phyloP scores from a whole-genome alignment of 1,284 basidiomycete species.

The Ceratobasidium sp. region DNA sequence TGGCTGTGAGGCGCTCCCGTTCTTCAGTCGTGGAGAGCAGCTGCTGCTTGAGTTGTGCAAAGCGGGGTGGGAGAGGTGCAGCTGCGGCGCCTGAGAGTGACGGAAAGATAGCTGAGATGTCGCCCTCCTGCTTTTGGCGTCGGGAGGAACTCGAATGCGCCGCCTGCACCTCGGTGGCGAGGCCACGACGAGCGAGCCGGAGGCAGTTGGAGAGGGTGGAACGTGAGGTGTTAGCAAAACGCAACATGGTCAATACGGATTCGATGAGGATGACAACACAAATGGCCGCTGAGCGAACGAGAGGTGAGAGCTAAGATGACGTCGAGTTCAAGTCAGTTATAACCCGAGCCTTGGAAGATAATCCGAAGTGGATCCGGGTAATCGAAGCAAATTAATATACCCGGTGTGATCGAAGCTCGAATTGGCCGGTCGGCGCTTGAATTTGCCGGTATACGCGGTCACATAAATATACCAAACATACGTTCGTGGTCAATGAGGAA shows the following conservation, averaged over 20 bases:
- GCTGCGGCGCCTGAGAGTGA: constrained; percentile 57
- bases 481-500: too few relatives aligned
- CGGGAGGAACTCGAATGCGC: not conserved
- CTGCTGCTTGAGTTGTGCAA: constrained; percentile 64
- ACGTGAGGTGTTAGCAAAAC: constrained; percentile 14
- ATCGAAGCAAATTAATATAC: too few relatives aligned
- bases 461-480: too few relatives aligned
- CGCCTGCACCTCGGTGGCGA: constrained; percentile 28
- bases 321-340: too few relatives aligned
- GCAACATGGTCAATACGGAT: constrained; percentile 19
- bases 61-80: constrained; percentile 60
- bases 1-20: constrained; percentile 57
- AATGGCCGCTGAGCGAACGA: too few relatives aligned
- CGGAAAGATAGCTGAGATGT: constrained; percentile 66
- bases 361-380: too few relatives aligned
- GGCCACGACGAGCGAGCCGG: constrained; percentile 32
- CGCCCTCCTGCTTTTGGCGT: constrained; percentile 51
- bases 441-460: too few relatives aligned
- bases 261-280: too few relatives aligned
- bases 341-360: too few relatives aligned
- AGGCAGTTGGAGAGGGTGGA: constrained; percentile 1
- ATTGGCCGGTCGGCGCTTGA: too few relatives aligned
- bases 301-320: too few relatives aligned
- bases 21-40: constrained; percentile 50
- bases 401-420: too few relatives aligned